Evolutionary conservation across 495 filamentous ascomycete species (phyloP), one percentile per base, ranked within the genome.

Genomic region (Penicillium atrosanguineum): DNA sequence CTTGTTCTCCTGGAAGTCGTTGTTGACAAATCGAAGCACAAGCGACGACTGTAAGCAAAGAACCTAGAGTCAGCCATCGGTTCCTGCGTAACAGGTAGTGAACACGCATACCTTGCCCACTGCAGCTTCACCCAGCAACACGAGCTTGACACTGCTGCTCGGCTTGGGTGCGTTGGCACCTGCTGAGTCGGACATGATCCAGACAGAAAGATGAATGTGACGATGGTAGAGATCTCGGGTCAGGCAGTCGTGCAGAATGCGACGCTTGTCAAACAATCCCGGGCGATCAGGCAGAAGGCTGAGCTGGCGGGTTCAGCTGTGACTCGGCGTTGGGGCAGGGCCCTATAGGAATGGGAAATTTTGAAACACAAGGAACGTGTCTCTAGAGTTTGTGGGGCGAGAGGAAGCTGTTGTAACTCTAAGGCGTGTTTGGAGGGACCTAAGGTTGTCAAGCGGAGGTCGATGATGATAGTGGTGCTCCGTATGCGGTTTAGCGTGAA

Each of bases 1-100:
- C 79, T 98, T 98, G 72, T 98, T 98, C 74, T 97, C 95, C 78
- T 98, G 94, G 65, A 97, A 98, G 75, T 97, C 94, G 76, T 98
- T 92, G 82, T 97, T 98, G 67, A 98, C 94, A 69, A 98, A 98
- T 63, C 94, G 90, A 60, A 98, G 83, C 49, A 98, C 94, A 46
- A 98, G 87, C 38, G 94, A 98, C 37, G 95, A 97, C 94, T 98
- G 56, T 53, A 52, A 39, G 57, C 39, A 42, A 51, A 44, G 37
- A 45, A 42, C 16, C 23, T 25, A 41, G 40, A 15, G 48, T 70
- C 58, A 70, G 67, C 55, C 40, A 56, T 47, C 45, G 16, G 16
- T 29, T 38, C 45, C 25, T 19, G 39, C 53, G 47, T 39, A 56
- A 50, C 26, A 18, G 23, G 20, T 46, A 39, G 31, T 50, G 36